Percentiles rank a stretch among this genome's conserved stretches.
Conservation (phyloP, 768 basidiomycete species). For the Lactarius sp. region DNA sequence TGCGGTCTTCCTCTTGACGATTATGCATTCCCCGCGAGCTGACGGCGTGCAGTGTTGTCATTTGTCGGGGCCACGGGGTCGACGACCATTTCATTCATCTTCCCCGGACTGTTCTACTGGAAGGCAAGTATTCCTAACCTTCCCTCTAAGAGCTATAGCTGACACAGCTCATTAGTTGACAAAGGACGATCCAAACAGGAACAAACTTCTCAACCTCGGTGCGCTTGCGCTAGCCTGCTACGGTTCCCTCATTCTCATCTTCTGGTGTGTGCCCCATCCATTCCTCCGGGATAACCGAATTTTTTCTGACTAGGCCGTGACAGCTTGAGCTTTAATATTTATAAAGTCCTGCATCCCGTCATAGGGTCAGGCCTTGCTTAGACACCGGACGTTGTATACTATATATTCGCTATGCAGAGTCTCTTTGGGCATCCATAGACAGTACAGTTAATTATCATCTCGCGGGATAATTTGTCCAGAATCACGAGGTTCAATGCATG, state of each 20-base stretch:
- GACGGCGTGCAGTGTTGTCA: slow-evolving; percentile 61
- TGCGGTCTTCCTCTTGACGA: slow-evolving; percentile 36
- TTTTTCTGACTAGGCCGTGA: slow-evolving; percentile 18
- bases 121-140: slow-evolving; percentile 47
- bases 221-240: slow-evolving; percentile 67
- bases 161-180: slow-evolving; percentile 47
- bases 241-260: slow-evolving; percentile 73
- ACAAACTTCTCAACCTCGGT: slow-evolving; percentile 50
- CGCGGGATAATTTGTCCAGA: not conserved
- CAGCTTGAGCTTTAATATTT: slow-evolving; percentile 79
- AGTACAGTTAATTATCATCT: not conserved
- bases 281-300: not conserved
- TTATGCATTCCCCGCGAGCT: not conserved
- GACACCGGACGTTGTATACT: not conserved
- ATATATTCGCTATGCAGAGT: not conserved
- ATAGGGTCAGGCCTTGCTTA: slow-evolving; percentile 6
- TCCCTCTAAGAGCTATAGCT: not conserved
- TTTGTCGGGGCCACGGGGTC: slow-evolving; percentile 97
- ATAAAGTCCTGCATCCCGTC: slow-evolving; percentile 46
- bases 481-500: not conserved
- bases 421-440: not conserved
- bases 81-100: slow-evolving; percentile 94
- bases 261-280: slow-evolving; percentile 59
- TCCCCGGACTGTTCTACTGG: slow-evolving; percentile 92
- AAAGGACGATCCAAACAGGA: slow-evolving; percentile 54